phyloP scores from a whole-genome alignment of 2,329 filamentous ascomycete species.

The Pyrenophora seminiperda region DNA sequence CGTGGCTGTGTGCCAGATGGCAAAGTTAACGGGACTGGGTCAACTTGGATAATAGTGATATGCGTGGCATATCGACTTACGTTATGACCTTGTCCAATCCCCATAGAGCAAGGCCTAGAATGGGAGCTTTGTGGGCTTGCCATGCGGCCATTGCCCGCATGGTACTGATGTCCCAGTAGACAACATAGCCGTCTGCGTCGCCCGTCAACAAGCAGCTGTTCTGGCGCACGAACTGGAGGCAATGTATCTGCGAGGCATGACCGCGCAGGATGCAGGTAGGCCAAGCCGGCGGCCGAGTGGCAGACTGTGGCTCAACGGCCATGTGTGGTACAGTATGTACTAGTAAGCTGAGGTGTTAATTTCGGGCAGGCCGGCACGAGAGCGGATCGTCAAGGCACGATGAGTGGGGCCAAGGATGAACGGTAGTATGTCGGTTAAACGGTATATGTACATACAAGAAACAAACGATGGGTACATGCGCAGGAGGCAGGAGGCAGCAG shows the following conservation, averaged over 20 bases:
- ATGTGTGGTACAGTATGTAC: too few relatives aligned
- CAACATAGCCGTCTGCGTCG: conserved; percentile 87
- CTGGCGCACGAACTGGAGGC: conserved; percentile 70
- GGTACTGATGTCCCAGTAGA: conserved; percentile 82
- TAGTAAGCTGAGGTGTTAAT: conserved; percentile 31
- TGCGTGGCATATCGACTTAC: conserved; percentile 58
- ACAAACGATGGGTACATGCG: conserved; percentile 5
- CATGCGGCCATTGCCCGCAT: conserved; percentile 84
- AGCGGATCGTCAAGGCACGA: conserved; percentile 28
- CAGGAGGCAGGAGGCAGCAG: not conserved
- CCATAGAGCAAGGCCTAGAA: conserved; percentile 77
- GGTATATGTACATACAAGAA: too few relatives aligned
- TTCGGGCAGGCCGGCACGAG: conserved; percentile 39
- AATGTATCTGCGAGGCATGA: conserved; percentile 80
- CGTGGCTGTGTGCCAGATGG: conserved; percentile 67
- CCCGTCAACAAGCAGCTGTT: conserved; percentile 83
- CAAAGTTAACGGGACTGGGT: conserved; percentile 1
- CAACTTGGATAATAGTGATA: too few relatives aligned
- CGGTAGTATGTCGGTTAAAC: conserved; percentile 10
- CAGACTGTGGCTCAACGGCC: conserved; percentile 35
- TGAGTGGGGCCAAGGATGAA: conserved; percentile 16
- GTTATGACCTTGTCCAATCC: conserved; percentile 76
- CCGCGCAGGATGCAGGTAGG: conserved; percentile 79
- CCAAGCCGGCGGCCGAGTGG: conserved; percentile 56
- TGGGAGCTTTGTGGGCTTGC: conserved; percentile 78